These are phyloP conservation scores for Fusarium multiceps DNA, from an alignment of 2,329 filamentous ascomycete species.

Conservation along the genomic window DNA sequence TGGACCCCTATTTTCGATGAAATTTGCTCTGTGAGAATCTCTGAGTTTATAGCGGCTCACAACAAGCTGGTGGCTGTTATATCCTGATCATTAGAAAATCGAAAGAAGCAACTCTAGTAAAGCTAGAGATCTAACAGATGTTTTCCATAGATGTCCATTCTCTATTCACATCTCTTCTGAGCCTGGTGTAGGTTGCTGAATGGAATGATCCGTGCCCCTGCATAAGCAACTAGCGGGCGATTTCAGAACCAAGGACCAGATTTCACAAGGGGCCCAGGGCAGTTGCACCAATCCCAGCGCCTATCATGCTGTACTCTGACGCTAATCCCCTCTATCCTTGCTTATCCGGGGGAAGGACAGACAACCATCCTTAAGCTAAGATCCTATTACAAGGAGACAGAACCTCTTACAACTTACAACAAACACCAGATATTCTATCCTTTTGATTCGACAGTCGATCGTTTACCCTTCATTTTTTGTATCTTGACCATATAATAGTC, in stretches of 20 bases:
- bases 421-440: slow-evolving; percentile 8
- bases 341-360: slow-evolving; percentile 42
- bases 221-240: slow-evolving; percentile 31
- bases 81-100: not conserved
- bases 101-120: not conserved
- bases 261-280: slow-evolving; percentile 28
- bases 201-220: slow-evolving; percentile 37
- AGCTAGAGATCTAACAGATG: not conserved
- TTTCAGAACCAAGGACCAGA: slow-evolving; percentile 33
- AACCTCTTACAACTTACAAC: slow-evolving; percentile 17
- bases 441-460: slow-evolving; percentile 31
- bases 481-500: not conserved
- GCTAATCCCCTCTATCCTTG: slow-evolving; percentile 30
- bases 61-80: not conserved
- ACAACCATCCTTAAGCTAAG: slow-evolving; percentile 19
- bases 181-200: slow-evolving; percentile 5
- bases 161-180: slow-evolving; percentile 11
- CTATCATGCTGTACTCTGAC: slow-evolving; percentile 34
- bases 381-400: not conserved
- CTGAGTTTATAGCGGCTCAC: not conserved
- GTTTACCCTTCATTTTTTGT: slow-evolving; percentile 5
- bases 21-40: slow-evolving; percentile 1
- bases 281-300: slow-evolving; percentile 41
- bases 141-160: slow-evolving; percentile 1
- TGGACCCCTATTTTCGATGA: slow-evolving; percentile 36